These are phyloP conservation scores for Eleusine coracana DNA, from an alignment of 176 grass and related monocot species.

Conservation along the genomic window DNA sequence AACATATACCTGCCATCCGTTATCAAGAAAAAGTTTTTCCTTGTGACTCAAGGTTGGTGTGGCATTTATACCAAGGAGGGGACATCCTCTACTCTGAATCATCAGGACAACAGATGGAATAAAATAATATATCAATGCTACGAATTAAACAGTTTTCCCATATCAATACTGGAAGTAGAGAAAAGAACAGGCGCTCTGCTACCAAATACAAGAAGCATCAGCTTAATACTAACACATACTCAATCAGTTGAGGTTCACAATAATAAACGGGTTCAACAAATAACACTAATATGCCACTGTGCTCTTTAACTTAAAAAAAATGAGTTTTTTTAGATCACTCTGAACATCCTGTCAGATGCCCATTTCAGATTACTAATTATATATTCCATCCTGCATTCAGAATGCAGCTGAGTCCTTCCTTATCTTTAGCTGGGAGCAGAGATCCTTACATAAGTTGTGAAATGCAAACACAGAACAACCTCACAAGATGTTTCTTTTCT, in stretches of 20 bases:
- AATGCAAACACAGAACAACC: not conserved
- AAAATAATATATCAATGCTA: not conserved
- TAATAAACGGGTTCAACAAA: constrained; percentile 11
- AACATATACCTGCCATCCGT: constrained; percentile 78
- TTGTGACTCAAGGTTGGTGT: constrained; percentile 86
- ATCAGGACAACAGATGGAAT: constrained; percentile 13
- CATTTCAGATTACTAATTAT: not conserved
- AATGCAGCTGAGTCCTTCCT: not conserved
- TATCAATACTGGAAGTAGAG: not conserved
- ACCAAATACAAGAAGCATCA: constrained; percentile 9
- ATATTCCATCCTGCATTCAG: not conserved
- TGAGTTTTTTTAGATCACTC: not conserved
- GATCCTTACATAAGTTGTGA: not conserved
- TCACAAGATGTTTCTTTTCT: not conserved
- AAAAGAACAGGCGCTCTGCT: constrained; percentile 18
- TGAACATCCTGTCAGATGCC: not conserved
- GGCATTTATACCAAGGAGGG: constrained; percentile 89
- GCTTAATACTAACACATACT: not conserved
- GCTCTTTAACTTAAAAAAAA: not conserved
- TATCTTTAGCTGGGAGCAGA: not conserved
- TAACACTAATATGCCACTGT: not conserved
- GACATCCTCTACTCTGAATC: constrained; percentile 91
- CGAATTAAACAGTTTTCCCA: not conserved
- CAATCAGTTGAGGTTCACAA: constrained; percentile 12
- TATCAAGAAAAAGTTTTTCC: constrained; percentile 79